A percentile compares a stretch with the other conserved stretches of the same genome.
These are phyloP conservation scores for Diaporthe sp. DNA, from an alignment of 2,329 filamentous ascomycete species.

Conservation along the genomic window DNA sequence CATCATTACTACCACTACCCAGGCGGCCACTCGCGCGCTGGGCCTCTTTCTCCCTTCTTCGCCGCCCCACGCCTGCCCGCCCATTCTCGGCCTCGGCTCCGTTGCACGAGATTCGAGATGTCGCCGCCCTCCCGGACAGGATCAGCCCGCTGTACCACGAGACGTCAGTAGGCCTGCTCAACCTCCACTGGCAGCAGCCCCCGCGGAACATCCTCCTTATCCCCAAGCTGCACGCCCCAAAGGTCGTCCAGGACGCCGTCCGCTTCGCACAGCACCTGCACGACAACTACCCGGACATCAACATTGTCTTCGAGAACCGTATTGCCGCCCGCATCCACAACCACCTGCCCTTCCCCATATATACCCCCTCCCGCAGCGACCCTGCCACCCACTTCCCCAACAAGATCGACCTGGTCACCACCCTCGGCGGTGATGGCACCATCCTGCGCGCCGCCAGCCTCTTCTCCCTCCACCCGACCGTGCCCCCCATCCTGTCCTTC, in stretches of 20 bases:
- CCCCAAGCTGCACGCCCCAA: conserved; percentile 69
- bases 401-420: conserved; percentile 91
- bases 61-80: conserved; percentile 45
- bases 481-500: conserved; percentile 93
- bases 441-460: conserved; percentile 88
- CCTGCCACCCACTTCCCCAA: conserved; percentile 71
- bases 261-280: conserved; percentile 79
- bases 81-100: conserved; percentile 64
- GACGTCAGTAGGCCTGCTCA: conserved; percentile 65
- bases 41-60: background rate
- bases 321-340: conserved; percentile 81
- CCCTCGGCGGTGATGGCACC: conserved; percentile 93
- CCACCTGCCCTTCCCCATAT: conserved; percentile 80
- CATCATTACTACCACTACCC: background rate
- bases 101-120: conserved; percentile 64
- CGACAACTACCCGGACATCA: conserved; percentile 83
- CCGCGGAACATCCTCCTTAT: conserved; percentile 71
- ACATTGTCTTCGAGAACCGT: conserved; percentile 85
- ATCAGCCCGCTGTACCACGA: conserved; percentile 76
- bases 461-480: conserved; percentile 84
- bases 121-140: conserved; percentile 65
- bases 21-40: conserved; percentile 33
- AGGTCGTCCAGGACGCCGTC: conserved; percentile 66
- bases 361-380: conserved; percentile 65
- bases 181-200: conserved; percentile 67